These are phyloP conservation scores for Ambrosia hybrid DNA, from an alignment of 140 eudicot genomes.

Conservation along the genomic window DNA sequence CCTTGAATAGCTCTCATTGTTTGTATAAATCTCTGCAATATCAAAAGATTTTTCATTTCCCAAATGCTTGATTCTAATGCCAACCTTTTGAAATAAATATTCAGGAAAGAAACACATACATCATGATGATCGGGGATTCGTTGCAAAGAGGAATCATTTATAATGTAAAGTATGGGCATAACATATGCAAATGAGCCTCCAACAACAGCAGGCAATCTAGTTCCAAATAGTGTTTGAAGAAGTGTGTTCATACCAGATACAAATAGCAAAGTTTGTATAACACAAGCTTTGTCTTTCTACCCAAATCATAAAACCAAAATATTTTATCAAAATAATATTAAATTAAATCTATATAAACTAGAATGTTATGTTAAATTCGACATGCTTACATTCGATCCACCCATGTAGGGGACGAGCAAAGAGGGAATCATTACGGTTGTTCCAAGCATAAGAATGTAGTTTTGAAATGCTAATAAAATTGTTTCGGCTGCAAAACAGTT, in stretches of 20 bases:
- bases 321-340: not conserved
- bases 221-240: conserved; percentile 89
- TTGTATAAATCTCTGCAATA: conserved; percentile 77
- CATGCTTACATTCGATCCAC: conserved; percentile 85
- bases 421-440: conserved; percentile 94
- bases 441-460: conserved; percentile 87
- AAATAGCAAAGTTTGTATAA: conserved; percentile 84
- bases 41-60: not conserved
- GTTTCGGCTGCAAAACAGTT: conserved; percentile 80
- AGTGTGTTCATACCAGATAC: conserved; percentile 93
- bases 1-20: conserved; percentile 99
- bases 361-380: not conserved
- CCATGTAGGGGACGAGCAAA: conserved; percentile 80
- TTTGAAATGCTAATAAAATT: conserved; percentile 85
- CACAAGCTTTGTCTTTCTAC: conserved; percentile 96
- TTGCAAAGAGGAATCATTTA: conserved; percentile 74
- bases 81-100: not conserved
- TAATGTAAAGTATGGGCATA: conserved; percentile 81
- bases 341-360: not conserved
- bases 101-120: conserved; percentile 40
- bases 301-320: conserved; percentile 23
- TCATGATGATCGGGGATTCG: conserved; percentile 65
- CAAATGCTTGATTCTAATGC: conserved; percentile 14
- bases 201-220: conserved; percentile 90
- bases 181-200: conserved; percentile 98